Percentiles rank a stretch among this genome's conserved stretches.
Conservation (phyloP, 495 filamentous ascomycete species). For the Penicillium crystallinum region DNA sequence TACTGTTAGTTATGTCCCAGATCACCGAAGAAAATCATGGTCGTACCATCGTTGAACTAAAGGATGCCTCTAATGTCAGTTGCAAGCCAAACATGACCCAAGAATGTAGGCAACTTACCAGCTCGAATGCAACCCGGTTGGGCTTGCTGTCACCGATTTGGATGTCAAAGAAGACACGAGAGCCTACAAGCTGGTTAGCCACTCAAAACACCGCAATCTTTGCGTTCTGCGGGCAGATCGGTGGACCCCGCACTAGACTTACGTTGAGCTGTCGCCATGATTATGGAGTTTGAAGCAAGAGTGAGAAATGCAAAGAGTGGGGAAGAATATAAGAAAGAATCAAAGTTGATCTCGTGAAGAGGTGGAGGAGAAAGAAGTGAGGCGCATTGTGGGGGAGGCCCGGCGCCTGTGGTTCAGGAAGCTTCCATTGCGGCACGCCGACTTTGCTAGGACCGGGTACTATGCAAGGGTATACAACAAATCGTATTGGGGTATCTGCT, state of each 20-base stretch:
- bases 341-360: neutral
- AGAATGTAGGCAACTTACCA: conserved; percentile 50
- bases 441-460: neutral
- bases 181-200: conserved; percentile 32
- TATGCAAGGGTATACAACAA: conserved; percentile 9
- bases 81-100: conserved; percentile 1
- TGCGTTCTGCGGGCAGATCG: conserved; percentile 13
- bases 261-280: conserved; percentile 38
- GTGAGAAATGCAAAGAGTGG: neutral
- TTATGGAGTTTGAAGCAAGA: conserved; percentile 5
- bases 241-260: conserved; percentile 32
- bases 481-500: conserved; percentile 10
- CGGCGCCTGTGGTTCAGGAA: conserved; percentile 33
- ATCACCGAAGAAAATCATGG: conserved; percentile 1
- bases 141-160: conserved; percentile 64
- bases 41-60: conserved; percentile 69
- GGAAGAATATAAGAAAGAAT: conserved; percentile 7
- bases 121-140: conserved; percentile 75
- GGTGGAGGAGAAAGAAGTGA: conserved; percentile 5
- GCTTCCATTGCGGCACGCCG: conserved; percentile 34
- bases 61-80: conserved; percentile 17
- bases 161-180: conserved; percentile 86
- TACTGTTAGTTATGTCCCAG: conserved; percentile 16
- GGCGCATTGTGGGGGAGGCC: conserved; percentile 7
- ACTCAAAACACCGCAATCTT: conserved; percentile 7